These are phyloP conservation scores for Solanum etuberosum DNA, from an alignment of 257 asterid genomes.

Conservation along the genomic window DNA sequence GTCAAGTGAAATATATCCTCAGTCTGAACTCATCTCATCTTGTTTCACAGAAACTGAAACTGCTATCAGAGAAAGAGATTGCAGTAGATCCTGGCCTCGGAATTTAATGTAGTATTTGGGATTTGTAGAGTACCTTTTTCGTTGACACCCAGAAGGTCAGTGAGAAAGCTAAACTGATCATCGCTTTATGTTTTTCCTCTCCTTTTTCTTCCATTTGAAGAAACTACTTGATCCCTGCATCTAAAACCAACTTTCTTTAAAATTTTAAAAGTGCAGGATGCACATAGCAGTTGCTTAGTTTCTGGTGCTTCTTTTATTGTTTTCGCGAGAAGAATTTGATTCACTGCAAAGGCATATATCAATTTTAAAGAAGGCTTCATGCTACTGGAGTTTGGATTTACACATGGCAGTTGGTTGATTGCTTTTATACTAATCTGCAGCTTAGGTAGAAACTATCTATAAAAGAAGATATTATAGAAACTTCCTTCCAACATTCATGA, in stretches of 20 bases:
- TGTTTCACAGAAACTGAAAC: conserved; percentile 71
- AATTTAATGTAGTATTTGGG: conserved; percentile 14
- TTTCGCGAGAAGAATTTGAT: not conserved
- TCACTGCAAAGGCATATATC: not conserved
- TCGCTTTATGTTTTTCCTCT: not conserved
- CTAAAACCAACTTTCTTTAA: not conserved
- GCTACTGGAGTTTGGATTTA: not conserved
- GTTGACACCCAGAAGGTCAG: conserved; percentile 10
- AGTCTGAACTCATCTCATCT: not conserved
- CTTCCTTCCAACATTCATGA: not conserved
- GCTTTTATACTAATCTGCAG: not conserved
- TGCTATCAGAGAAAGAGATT: conserved; percentile 49
- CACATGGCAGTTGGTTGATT: not conserved
- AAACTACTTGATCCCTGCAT: not conserved
- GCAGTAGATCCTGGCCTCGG: conserved; percentile 24
- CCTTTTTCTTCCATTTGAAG: not conserved
- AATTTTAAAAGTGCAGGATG: not conserved
- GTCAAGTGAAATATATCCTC: not conserved
- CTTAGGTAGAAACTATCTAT: not conserved
- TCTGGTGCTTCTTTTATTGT: not conserved
- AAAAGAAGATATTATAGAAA: not conserved
- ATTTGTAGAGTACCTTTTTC: conserved; percentile 1
- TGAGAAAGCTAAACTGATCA: not conserved
- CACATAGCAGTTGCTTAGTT: not conserved
- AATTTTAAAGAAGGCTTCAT: not conserved